These are phyloP conservation scores for Kazachstania kunashirensis DNA, from an alignment of 805 yeast genomes.

Conservation along the genomic window DNA sequence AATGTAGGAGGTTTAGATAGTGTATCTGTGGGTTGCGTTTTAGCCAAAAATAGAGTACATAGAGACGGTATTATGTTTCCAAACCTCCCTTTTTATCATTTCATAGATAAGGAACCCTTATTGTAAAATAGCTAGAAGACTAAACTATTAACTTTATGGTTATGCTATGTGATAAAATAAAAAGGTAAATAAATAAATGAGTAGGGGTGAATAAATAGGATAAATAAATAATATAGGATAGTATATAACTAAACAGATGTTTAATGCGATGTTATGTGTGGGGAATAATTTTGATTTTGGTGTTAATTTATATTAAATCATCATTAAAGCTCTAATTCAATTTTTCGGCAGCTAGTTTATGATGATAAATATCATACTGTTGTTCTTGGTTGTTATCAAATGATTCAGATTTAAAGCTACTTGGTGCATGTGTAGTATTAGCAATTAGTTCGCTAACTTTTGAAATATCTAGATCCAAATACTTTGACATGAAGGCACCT, in stretches of 20 bases:
- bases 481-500: constrained; percentile 59
- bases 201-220: constrained; percentile 20
- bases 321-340: too few species aligned
- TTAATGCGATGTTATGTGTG: too few species aligned
- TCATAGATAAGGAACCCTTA: constrained; percentile 93
- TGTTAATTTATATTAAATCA: too few species aligned
- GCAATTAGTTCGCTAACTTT: constrained; percentile 41
- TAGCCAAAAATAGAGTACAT: constrained; percentile 91
- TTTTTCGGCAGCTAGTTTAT: too few species aligned
- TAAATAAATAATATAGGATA: background rate
- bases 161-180: too few species aligned
- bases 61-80: constrained; percentile 99
- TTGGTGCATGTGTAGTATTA: constrained; percentile 41
- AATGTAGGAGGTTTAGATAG: constrained; percentile 80
- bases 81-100: constrained; percentile 86
- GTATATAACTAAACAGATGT: too few species aligned
- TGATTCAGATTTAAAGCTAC: constrained; percentile 1
- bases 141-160: constrained; percentile 81
- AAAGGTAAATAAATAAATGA: constrained; percentile 83
- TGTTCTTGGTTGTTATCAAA: constrained; percentile 5
- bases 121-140: constrained; percentile 86
- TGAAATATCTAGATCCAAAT: constrained; percentile 38
- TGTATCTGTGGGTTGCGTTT: constrained; percentile 88
- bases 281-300: too few species aligned
- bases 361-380: constrained; percentile 15